Evolutionary conservation across 2,329 filamentous ascomycete genomes (phyloP), one percentile per base, ranked within the genome.

Genomic region (Alternaria postmessia): DNA sequence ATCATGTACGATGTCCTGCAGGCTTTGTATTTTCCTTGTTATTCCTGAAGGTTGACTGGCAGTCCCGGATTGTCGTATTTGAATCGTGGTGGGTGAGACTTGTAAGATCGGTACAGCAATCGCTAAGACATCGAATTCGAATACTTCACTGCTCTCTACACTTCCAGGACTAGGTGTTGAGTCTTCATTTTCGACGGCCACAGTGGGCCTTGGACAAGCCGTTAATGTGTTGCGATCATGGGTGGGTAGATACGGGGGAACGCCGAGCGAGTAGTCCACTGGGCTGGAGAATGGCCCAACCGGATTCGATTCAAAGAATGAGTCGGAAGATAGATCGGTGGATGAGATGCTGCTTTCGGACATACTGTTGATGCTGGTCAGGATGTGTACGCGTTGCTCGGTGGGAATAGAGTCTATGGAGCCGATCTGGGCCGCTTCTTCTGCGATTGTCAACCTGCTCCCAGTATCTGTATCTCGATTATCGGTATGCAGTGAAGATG

Each of bases 81-180:
- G 43, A 2, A 59, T 32, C 1, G 18, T 44, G 5, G 56, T 55
- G 4, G 56, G 56, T 2, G 22, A 28, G 20, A 28, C 51, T 18
- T 24, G 26, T 24, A 16, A 18, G 22, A 59, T 55, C 12, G n/a
- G 36, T 36, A 55, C 28, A 4, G 51, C 51, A 20, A 28, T 55
- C 2, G 56, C 51, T n/a, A 18, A 8, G 16, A 16, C 38, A 7
- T 30, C 39, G 0, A 36, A n/a, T 24, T 54, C 51, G 5, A 48
- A 20, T 12, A 47, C 18, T 11, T 46, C 20, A 18, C 3, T 42
- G 8, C 38, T 43, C 9, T 5, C 5, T 44, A 8, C 30, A n/a
- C 20, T 57, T 16, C 22, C 4, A 5, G 28, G 16, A 7, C 46
- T 57, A 4, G 14, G 26, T 18, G 41, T 16, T 11, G 32, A 42